Base-by-base conservation (phyloP, 2,329 filamentous ascomycete species). In the Clarireedia paspali region DNA sequence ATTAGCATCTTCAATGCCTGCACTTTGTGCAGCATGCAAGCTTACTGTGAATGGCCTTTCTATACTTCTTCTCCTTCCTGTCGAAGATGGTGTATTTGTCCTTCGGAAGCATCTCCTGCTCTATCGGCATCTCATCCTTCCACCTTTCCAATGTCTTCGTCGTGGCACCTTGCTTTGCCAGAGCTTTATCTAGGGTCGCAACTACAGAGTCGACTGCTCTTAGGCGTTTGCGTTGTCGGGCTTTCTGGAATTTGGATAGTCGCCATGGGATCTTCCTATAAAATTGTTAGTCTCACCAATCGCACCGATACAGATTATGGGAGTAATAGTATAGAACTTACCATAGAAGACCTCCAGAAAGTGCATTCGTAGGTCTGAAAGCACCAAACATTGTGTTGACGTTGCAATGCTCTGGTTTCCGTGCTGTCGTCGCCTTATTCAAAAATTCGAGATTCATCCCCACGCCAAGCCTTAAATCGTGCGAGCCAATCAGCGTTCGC, bases 71-170 rank as follows among this genome's bases (percentile, higher is more conserved):
- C 71, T 88, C 91, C 74, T 97, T 96, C 66, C 91, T 85, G 73
- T 96, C 92, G 73, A 97, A 99, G 68, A 99, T 87, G 27, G 90
- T 96, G 76, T 99, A 99, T 76, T 99, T 99, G 76, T 99, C 94
- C 73, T 83, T 87, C 47, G 94, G 87, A 71, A 95, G 71, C 94
- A 99, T 99, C 78, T 97, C 91, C 68, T 84, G 81, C 79, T 99
- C 94, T 26, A 84, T 88, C 23, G 94, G 94, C 94, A 99, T 99
- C 74, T 96, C 90, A 39, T 80, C 79, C 78, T 94, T 96, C 94
- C 94, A 99, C 68, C 85, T 77, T 72, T 95, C 87, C 57, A 99
- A 78, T 53, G 89, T 80, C 74, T 90, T 90, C 55, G 81, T 81
- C 58, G 84, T 81, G 67, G 84, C 78, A 57, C 88, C 85, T 70